Conservation (phyloP, 2,329 filamentous ascomycete species). For the Thyridium curvatum region DNA sequence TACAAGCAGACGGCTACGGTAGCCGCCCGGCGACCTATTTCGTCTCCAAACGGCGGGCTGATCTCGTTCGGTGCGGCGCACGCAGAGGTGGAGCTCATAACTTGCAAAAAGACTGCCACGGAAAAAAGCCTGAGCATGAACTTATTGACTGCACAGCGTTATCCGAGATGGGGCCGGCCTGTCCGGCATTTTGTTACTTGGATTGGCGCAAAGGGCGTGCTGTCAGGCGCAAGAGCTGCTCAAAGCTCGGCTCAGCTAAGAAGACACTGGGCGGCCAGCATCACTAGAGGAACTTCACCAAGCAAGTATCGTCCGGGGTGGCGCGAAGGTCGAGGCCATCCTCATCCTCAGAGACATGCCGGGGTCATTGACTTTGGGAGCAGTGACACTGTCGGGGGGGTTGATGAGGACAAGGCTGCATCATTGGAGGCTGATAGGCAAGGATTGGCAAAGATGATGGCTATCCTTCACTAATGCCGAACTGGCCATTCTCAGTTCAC, state of each 20-base stretch:
- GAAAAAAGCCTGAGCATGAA: conserved; percentile 1
- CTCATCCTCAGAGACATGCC: conserved; percentile 18
- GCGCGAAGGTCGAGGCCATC: conserved; percentile 22
- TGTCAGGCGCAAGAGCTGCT: conserved; percentile 1
- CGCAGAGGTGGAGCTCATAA: conserved; percentile 1
- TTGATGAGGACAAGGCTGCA: conserved; percentile 1
- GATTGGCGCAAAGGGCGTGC: conserved; percentile 1
- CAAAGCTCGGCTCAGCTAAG: not conserved
- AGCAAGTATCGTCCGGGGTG: conserved; percentile 15
- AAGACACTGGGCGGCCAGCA: conserved; percentile 10
- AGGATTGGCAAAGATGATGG: no score
- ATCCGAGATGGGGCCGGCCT: conserved; percentile 1
- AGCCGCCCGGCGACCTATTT: not conserved
- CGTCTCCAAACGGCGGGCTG: conserved; percentile 2
- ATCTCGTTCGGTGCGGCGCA: not conserved
- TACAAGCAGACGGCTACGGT: no score
- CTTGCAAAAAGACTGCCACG: conserved; percentile 1
- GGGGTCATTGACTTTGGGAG: conserved; percentile 24
- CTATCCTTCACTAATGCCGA: no score
- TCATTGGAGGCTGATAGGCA: no score
- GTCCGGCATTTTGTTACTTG: conserved; percentile 3
- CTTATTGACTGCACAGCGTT: conserved; percentile 1
- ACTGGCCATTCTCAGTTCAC: no score
- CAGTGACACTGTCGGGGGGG: conserved; percentile 20
- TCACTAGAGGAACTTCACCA: conserved; percentile 4